Evolutionary conservation across 176 grass and related monocot species (phyloP), one percentile per base, ranked within the genome.

Genomic region (Oryza officinalis): DNA sequence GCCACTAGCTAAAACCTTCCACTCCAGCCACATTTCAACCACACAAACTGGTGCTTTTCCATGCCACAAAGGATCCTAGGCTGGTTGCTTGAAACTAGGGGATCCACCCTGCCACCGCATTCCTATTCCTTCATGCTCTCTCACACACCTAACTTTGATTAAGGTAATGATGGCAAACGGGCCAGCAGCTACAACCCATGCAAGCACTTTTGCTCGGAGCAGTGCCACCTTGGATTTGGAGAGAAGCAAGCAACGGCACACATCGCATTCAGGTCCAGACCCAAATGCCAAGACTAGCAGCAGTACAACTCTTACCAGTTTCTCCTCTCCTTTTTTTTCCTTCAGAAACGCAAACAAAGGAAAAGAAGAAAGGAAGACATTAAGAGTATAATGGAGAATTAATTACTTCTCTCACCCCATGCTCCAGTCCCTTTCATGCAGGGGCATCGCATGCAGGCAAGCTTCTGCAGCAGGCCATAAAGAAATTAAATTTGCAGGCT

Each of bases 161-260:
- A 92, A 76, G 25, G 78, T 73, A 85, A 94, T 89, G 88, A 97
- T 92, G 92, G 77, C 72, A 64, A 43, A 37, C 50, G 63, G 33
- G 45, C 41, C 79, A 76, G 77, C 80, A 87, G 67, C 89, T 84
- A 88, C 85, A 78, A 63, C 78, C 83, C 75, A 91, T 47, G 71
- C 84, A 71, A 45, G 71, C 85, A 74, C 88, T 97, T 91, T 86
- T 91, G 81, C 83, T 82, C 28, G 67, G 50, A 76, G 59, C 70
- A 31, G 61, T 85, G 71, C 82, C 70, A 71, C 74, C 76, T 76
- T 38, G 30, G 69, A 73, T 15, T 54, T 54, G 49, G 69, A 15
- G 69, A 31, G 54, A 23, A 17, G 70, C 26, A 50, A 72, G 40
- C 40, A 41, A 40, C 28, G 37, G 54, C 86, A 74, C 41, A 63